phyloP scores from a whole-genome alignment of 805 yeast genomes.

The Schwanniomyces pseudopolymorphus region DNA sequence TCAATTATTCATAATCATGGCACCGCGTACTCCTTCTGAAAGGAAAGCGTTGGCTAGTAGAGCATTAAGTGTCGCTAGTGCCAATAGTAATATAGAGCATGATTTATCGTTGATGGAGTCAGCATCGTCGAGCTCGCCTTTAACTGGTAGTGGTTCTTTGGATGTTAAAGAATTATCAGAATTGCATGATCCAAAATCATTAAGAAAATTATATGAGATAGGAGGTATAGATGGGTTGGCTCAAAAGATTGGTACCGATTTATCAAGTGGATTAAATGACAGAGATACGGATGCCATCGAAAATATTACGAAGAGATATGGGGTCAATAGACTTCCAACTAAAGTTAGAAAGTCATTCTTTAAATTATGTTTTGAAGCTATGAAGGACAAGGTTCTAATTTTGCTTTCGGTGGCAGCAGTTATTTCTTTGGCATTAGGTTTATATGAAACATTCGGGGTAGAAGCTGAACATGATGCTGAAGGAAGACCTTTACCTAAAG shows the following conservation, averaged over 20 bases:
- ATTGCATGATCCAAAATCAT: constrained; percentile 65
- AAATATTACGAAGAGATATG: constrained; percentile 52
- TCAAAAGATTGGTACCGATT: constrained; percentile 34
- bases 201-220: constrained; percentile 37
- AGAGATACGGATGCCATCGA: constrained; percentile 28
- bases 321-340: constrained; percentile 71
- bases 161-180: constrained; percentile 35
- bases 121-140: constrained; percentile 14
- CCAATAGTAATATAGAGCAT: neutral
- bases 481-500: constrained; percentile 74
- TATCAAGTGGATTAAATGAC: constrained; percentile 40
- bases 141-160: constrained; percentile 11
- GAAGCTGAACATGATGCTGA: constrained; percentile 75
- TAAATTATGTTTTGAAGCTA: constrained; percentile 71
- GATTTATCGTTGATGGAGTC: constrained; percentile 1
- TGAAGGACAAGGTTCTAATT: constrained; percentile 88
- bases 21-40: constrained; percentile 10
- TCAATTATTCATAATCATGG: constrained; percentile 4
- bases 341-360: constrained; percentile 68
- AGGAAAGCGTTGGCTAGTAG: neutral
- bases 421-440: constrained; percentile 84
- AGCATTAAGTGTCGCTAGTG: neutral
- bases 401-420: constrained; percentile 83
- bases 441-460: constrained; percentile 89
- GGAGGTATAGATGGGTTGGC: constrained; percentile 46